phyloP scores from a whole-genome alignment of 805 yeast genomes.

The Barnettozyma sucrosica region DNA sequence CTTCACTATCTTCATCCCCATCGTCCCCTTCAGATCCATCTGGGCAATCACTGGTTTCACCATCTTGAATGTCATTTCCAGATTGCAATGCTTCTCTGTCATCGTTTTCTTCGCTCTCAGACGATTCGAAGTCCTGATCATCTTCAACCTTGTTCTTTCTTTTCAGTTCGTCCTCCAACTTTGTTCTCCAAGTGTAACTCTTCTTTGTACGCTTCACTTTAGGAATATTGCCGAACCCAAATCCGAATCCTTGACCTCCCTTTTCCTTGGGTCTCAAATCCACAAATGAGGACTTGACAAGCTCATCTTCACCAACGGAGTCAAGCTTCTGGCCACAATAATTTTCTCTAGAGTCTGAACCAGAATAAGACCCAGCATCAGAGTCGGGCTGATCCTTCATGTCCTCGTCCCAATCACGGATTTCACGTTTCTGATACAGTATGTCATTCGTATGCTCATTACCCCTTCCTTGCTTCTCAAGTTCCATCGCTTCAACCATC shows the following conservation, averaged over 20 bases:
- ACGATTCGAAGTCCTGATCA: constrained; percentile 51
- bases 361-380: constrained; percentile 13
- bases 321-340: constrained; percentile 19
- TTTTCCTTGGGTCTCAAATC: constrained; percentile 63
- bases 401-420: constrained; percentile 53
- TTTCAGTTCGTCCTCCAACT: constrained; percentile 41
- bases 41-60: constrained; percentile 23
- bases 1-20: constrained; percentile 31
- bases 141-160: constrained; percentile 46
- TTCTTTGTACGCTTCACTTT: constrained; percentile 44
- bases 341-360: constrained; percentile 13
- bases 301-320: constrained; percentile 8
- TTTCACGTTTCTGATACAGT: constrained; percentile 62
- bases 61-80: constrained; percentile 10
- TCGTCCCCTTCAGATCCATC: constrained; percentile 26
- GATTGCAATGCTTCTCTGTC: constrained; percentile 9
- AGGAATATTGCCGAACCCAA: constrained; percentile 55
- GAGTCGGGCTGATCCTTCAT: constrained; percentile 24
- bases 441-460: constrained; percentile 55
- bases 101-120: constrained; percentile 23
- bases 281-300: constrained; percentile 42
- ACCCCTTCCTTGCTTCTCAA: constrained; percentile 68
- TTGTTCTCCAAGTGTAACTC: constrained; percentile 71
- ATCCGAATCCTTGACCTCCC: constrained; percentile 63
- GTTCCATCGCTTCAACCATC: constrained; percentile 65